phyloP scores from a whole-genome alignment of 2,329 filamentous ascomycete genomes.

The Fusarium solani-melongenae region DNA sequence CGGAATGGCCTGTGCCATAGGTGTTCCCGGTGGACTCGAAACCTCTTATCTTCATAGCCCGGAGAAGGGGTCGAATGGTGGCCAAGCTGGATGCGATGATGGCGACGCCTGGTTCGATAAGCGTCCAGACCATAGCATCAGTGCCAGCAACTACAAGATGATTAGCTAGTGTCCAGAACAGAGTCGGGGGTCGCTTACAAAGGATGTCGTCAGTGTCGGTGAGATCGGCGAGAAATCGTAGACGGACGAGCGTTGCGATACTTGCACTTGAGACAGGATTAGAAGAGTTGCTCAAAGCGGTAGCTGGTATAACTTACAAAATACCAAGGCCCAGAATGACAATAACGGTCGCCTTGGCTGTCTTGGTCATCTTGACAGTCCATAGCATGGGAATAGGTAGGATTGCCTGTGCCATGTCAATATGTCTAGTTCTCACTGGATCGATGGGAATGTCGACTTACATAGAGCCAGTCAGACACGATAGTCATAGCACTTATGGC shows the following conservation, averaged over 20 bases:
- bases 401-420: constrained; percentile 52
- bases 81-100: constrained; percentile 65
- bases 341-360: constrained; percentile 64
- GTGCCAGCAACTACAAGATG: constrained; percentile 56
- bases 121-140: constrained; percentile 66
- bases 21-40: constrained; percentile 57
- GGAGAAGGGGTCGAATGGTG: constrained; percentile 65
- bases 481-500: constrained; percentile 64
- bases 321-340: constrained; percentile 61
- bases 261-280: constrained; percentile 55
- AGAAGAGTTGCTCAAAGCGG: background rate
- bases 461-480: constrained; percentile 65
- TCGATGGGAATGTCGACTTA: constrained; percentile 38
- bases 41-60: constrained; percentile 58
- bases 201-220: constrained; percentile 59
- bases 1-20: constrained; percentile 45
- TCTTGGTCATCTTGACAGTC: constrained; percentile 63
- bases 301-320: constrained; percentile 51
- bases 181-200: constrained; percentile 49
- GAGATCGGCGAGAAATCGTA: constrained; percentile 60
- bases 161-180: constrained; percentile 24
- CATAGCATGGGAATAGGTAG: constrained; percentile 66
- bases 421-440: background rate
- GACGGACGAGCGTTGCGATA: constrained; percentile 63
- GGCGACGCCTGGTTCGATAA: constrained; percentile 67